These are phyloP conservation scores for Carnegiea gigantea DNA, from an alignment of 179 eudicot species.

Conservation along the genomic window DNA sequence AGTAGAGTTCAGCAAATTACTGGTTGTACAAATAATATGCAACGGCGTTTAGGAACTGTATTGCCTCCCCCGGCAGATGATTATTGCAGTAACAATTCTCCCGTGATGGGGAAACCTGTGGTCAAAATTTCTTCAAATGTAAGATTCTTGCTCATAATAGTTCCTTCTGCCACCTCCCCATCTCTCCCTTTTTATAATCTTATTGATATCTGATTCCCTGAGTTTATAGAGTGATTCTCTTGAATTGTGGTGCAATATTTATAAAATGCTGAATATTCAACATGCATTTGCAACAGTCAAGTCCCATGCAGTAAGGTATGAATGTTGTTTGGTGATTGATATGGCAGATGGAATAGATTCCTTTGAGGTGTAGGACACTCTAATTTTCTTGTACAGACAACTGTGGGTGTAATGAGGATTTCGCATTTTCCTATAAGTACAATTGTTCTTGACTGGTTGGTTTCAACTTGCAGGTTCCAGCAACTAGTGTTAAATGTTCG, in stretches of 20 bases:
- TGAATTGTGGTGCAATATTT: background rate
- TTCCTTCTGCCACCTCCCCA: background rate
- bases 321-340: background rate
- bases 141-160: constrained; percentile 23
- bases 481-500: constrained; percentile 48
- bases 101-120: constrained; percentile 36
- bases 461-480: constrained; percentile 36
- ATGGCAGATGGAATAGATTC: background rate
- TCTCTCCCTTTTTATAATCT: background rate
- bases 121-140: constrained; percentile 46
- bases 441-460: constrained; percentile 9
- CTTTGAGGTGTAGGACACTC: background rate
- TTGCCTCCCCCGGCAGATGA: constrained; percentile 82
- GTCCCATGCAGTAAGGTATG: background rate
- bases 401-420: background rate
- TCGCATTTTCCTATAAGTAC: background rate
- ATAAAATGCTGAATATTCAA: background rate
- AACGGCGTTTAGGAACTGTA: constrained; percentile 61
- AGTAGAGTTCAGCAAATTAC: constrained; percentile 91
- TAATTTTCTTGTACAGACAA: background rate
- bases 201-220: background rate
- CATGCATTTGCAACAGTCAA: background rate
- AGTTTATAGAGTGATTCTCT: background rate
- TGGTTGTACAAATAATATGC: constrained; percentile 57
- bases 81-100: constrained; percentile 32